phyloP scores from a whole-genome alignment of 345 rosid genomes.

The Mercurialis annua region DNA sequence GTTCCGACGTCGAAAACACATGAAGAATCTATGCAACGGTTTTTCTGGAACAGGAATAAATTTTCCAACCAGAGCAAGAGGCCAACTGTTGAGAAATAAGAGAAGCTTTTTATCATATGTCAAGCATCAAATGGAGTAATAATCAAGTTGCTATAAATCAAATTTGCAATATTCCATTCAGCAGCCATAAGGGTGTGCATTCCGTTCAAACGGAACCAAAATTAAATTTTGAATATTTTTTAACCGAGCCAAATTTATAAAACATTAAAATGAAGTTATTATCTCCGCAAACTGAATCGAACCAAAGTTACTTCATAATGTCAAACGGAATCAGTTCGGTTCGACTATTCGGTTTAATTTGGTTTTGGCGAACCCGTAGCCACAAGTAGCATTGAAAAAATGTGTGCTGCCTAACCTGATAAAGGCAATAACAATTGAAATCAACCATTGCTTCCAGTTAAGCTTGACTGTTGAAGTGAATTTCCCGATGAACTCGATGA shows the following conservation, averaged over 20 bases:
- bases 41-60: conserved; percentile 29
- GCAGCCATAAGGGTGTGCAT: neutral
- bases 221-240: neutral
- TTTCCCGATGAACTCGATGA: conserved; percentile 71
- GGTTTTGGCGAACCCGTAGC: no score
- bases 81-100: conserved; percentile 25
- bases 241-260: no score
- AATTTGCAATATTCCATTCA: neutral
- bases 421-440: conserved; percentile 20
- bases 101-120: neutral
- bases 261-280: no score
- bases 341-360: no score
- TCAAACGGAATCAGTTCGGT: no score
- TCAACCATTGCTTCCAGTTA: conserved; percentile 45
- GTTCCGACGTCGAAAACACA: neutral
- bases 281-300: no score
- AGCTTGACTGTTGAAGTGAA: conserved; percentile 66
- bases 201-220: neutral
- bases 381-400: no score
- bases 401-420: conserved; percentile 25
- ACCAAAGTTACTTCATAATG: no score
- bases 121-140: neutral
- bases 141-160: neutral
- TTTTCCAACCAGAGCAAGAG: conserved; percentile 27
- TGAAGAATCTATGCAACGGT: conserved; percentile 26